Evolutionary conservation across 345 rosid genomes (phyloP).

Genomic region (Raphanus sativus): DNA sequence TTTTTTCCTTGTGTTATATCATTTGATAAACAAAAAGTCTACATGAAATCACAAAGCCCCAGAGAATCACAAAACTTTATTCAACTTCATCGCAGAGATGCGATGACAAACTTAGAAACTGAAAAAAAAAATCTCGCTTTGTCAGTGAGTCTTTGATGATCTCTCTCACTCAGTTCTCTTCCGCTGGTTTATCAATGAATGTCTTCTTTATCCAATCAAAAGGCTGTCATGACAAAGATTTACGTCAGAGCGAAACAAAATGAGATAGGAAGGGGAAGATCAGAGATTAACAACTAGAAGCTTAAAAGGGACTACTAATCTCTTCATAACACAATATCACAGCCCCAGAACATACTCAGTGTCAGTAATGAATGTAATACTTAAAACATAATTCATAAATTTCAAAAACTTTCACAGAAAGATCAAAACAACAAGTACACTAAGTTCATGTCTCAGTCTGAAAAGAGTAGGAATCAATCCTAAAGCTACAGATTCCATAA

Average conservation of each 20-base stretch:
- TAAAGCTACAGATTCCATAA: neutral
- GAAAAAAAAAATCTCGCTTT: slow-evolving; percentile 8
- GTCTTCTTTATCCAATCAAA: slow-evolving; percentile 91
- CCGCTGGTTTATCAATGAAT: slow-evolving; percentile 63
- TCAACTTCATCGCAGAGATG: slow-evolving; percentile 25
- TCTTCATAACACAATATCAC: slow-evolving; percentile 5
- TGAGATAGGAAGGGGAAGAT: neutral
- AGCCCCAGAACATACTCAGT: neutral
- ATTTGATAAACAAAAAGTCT: slow-evolving; percentile 27
- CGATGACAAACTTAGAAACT: slow-evolving; percentile 18
- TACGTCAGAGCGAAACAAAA: slow-evolving; percentile 5
- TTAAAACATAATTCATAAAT: neutral
- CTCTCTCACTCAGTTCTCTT: slow-evolving; percentile 42
- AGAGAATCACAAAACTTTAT: slow-evolving; percentile 36
- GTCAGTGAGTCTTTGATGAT: neutral
- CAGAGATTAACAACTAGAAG: neutral
- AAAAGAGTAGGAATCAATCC: neutral
- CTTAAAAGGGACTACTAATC: neutral
- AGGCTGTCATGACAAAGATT: slow-evolving; percentile 50
- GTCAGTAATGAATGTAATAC: neutral
- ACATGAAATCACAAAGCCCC: slow-evolving; percentile 21
- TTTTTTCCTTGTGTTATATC: slow-evolving; percentile 1
- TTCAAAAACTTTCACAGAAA: neutral
- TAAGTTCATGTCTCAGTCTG: neutral
- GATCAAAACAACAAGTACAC: slow-evolving; percentile 2